Conservation (phyloP, 257 asterid genomes). For the Nemophila menziesii region DNA sequence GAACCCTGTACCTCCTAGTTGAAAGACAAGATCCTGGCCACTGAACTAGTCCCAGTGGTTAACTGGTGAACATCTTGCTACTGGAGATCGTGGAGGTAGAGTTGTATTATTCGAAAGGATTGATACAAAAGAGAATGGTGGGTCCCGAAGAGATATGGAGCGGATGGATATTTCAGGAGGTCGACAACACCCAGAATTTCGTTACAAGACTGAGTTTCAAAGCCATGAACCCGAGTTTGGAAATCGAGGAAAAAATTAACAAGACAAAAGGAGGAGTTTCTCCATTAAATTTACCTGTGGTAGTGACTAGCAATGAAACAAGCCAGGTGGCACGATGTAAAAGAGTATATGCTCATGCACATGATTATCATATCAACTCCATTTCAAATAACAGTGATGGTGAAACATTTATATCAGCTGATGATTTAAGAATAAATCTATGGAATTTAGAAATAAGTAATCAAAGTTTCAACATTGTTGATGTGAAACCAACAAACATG, state of each 20-base stretch:
- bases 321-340: slow-evolving; percentile 71
- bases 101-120: slow-evolving; percentile 52
- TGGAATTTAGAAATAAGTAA: slow-evolving; percentile 87
- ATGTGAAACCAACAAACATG: slow-evolving; percentile 84
- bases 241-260: slow-evolving; percentile 98
- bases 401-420: slow-evolving; percentile 90
- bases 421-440: slow-evolving; percentile 75
- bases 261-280: slow-evolving; percentile 70
- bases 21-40: too few species aligned
- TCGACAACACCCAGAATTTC: slow-evolving; percentile 95
- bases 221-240: slow-evolving; percentile 99
- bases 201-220: slow-evolving; percentile 95
- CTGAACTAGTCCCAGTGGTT: too few species aligned
- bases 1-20: too few species aligned
- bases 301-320: slow-evolving; percentile 72
- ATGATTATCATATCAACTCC: slow-evolving; percentile 83
- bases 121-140: slow-evolving; percentile 49
- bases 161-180: slow-evolving; percentile 50
- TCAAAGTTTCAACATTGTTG: slow-evolving; percentile 86
- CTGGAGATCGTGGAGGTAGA: slow-evolving; percentile 59
- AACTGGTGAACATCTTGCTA: slow-evolving; percentile 58
- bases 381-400: slow-evolving; percentile 88
- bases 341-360: slow-evolving; percentile 87
- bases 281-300: slow-evolving; percentile 84
- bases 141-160: slow-evolving; percentile 75